Percentiles rank a stretch among this genome's conserved stretches.
phyloP scores from a whole-genome alignment of 1,284 basidiomycete species.

The Meripilus lineatus region DNA sequence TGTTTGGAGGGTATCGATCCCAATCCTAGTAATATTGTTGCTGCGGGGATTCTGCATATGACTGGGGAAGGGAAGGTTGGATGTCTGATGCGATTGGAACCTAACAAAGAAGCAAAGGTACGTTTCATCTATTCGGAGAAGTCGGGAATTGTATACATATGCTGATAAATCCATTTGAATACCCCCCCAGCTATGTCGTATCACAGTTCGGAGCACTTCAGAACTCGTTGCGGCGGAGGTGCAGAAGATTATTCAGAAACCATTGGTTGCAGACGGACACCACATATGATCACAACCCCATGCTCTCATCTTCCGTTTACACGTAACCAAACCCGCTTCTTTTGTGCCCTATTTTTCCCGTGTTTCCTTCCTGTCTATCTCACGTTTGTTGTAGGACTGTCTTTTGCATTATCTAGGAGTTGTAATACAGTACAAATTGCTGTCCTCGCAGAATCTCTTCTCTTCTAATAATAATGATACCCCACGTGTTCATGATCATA shows the following conservation, averaged over 20 bases:
- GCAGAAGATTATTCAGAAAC: conserved; percentile 61
- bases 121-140: conserved; percentile 15
- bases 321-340: no score
- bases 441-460: not conserved
- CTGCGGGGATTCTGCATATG: conserved; percentile 91
- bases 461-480: no score
- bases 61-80: conserved; percentile 88
- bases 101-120: conserved; percentile 92
- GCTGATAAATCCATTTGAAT: no score
- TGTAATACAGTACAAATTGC: conserved; percentile 5
- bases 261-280: conserved; percentile 30
- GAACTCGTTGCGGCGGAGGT: conserved; percentile 86
- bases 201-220: conserved; percentile 95
- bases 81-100: conserved; percentile 89
- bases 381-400: conserved; percentile 6
- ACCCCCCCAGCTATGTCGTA: conserved; percentile 75
- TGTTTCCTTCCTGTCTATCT: not conserved
- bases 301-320: not conserved
- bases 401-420: conserved; percentile 9
- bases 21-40: conserved; percentile 85
- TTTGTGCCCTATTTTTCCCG: not conserved
- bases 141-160: no score
- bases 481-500: no score
- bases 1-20: conserved; percentile 81
- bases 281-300: not conserved